These are phyloP conservation scores for Yamadazyma phyllophila DNA, from an alignment of 805 yeast species.

Conservation along the genomic window DNA sequence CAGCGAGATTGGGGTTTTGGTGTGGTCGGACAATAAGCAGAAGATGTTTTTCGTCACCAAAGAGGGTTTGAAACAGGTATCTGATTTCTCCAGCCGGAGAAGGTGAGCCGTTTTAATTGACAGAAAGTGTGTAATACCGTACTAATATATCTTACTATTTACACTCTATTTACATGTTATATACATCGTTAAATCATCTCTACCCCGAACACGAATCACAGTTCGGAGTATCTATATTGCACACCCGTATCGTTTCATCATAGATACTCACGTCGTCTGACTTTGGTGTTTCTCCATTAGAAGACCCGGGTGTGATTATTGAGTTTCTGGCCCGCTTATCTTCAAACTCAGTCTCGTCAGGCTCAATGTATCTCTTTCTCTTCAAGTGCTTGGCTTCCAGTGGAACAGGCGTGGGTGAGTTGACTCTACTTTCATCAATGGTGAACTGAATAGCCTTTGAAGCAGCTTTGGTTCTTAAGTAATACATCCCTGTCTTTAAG, in stretches of 20 bases:
- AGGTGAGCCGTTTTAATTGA: no score
- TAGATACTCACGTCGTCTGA: conserved; percentile 22
- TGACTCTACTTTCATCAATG: conserved; percentile 18
- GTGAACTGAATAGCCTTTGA: conserved; percentile 39
- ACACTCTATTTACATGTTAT: conserved; percentile 7
- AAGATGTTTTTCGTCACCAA: conserved; percentile 80
- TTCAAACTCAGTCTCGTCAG: not conserved
- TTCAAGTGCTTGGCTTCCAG: conserved; percentile 10
- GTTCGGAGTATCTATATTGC: conserved; percentile 24
- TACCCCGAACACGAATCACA: conserved; percentile 45
- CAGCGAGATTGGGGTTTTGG: conserved; percentile 81
- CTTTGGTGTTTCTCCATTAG: not conserved
- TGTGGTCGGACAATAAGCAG: conserved; percentile 78
- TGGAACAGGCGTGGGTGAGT: not conserved
- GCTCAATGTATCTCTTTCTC: conserved; percentile 23
- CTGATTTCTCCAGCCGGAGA: conserved; percentile 80
- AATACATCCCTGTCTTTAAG: conserved; percentile 41
- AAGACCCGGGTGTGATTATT: not conserved
- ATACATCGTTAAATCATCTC: not conserved
- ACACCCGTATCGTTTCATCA: conserved; percentile 33
- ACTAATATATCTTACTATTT: not conserved
- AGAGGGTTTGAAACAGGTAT: conserved; percentile 85
- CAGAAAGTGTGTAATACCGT: no score
- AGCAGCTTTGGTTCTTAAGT: conserved; percentile 38
- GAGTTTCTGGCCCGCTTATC: not conserved